Base-by-base conservation (phyloP, 1,284 basidiomycete genomes). In the Ustilago xerochloae region DNA sequence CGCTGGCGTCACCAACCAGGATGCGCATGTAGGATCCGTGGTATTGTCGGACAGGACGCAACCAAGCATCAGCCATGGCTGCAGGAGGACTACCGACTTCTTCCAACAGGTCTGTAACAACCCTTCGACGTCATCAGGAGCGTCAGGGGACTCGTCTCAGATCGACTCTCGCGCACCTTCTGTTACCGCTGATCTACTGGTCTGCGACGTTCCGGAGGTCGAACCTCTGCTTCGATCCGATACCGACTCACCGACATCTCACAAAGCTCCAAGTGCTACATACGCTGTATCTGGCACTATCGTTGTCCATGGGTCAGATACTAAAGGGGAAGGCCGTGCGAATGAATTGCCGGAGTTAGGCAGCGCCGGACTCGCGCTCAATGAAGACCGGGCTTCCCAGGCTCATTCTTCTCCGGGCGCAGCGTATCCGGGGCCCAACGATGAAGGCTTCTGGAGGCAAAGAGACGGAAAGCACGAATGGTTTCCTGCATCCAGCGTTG, bases 371-470 rank as follows among this genome's bases (percentile, higher is more conserved):
- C 20, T 48, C 1, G 35, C n/a, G 16, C 24, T 28, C 3, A 29
- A n/a, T 6, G 16, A 22, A 3, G 24, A 33, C 15, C 26, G 28
- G 10, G 46, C 35, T 15, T 10, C 38, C 10, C 3, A 7, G 20
- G 8, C 53, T 9, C 36, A 9, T 32, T 30, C 8, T 28, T 15
- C 32, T 8, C 7, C 28, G 9, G 46, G 47, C 24, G 26, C 50
- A 8, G 35, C 62, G 8, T 74, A 69, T 24, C 71, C 71, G 3
- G 66, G 63, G 7, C 71, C 71, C 3, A 48, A 49, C 16, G 66
- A 69, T 32, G 71, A 69, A 20, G 71, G 71, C 12, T 74, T 69
- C 30, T 74, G 71, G 71, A 64, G 71, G 35, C 71, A 74, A 30
- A 67, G 66, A 32, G 59, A 74, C 29, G 71, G 71, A 13, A 48